Conservation (phyloP, 768 basidiomycete species). For the Naematelia encephala region DNA sequence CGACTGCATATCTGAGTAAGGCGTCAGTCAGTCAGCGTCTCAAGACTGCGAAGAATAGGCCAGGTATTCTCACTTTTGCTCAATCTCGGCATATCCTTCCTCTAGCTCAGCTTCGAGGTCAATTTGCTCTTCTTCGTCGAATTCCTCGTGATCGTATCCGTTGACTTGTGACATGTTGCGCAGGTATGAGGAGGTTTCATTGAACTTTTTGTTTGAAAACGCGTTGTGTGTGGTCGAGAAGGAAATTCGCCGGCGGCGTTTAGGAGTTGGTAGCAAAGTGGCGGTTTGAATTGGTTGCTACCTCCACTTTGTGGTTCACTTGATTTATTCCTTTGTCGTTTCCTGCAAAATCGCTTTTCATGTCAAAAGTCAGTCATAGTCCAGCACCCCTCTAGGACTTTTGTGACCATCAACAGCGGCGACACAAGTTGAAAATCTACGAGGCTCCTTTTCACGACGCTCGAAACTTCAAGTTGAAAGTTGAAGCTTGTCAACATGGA, state of each 20-base stretch:
- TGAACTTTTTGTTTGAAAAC: too few species aligned
- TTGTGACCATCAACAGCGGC: not conserved
- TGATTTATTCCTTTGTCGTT: constrained; percentile 3
- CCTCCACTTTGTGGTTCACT: too few species aligned
- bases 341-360: not conserved
- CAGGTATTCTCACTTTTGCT: constrained; percentile 29
- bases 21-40: not conserved
- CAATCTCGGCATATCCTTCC: constrained; percentile 41
- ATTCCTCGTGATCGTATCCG: constrained; percentile 16
- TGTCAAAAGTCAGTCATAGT: not conserved
- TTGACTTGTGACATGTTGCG: constrained; percentile 15
- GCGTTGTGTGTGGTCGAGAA: too few species aligned
- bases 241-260: not conserved
- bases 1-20: constrained; percentile 69
- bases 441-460: too few species aligned
- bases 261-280: too few species aligned
- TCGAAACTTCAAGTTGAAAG: too few species aligned
- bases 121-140: constrained; percentile 38
- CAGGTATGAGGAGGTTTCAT: too few species aligned
- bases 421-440: not conserved
- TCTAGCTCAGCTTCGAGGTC: constrained; percentile 42
- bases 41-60: not conserved
- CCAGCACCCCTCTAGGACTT: not conserved
- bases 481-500: constrained; percentile 33
- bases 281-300: not conserved